Base-by-base conservation (phyloP, 371 early-diverging fungal genomes). In the Capillidium rhysosporum region DNA sequence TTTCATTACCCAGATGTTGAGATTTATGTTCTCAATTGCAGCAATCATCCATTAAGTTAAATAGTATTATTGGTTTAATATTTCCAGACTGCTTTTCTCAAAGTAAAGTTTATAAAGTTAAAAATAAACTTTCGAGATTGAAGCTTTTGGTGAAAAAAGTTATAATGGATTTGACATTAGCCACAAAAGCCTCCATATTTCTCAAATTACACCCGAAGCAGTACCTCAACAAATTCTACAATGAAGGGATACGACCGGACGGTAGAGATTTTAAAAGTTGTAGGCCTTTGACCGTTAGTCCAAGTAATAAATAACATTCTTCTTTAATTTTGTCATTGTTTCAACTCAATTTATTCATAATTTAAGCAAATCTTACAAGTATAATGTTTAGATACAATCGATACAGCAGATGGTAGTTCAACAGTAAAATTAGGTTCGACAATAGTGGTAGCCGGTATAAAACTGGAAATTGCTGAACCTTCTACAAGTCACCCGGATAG, bases 381-480 rank as follows among this genome's bases (percentile, higher is more conserved):
- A 29, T n/a, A 30, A 52, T 57, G 46, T 46, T 61, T 74, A 66
- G 83, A 79, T 21, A 70, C 81, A n/a, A 78, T 95, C 40, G 63
- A 75, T 41, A 86, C 87, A 2, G 83, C 90, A 8, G 70, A 83
- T 56, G 91, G 91, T 0, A 89, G 89, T 14, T 82, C 89, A 16
- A 81, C 88, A 67, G 85, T 91, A 20, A 75, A 84, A 39, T 61
- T 91, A 4, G 96, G 96, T 30, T 77, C 86, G 44, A 92, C 93
- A 1, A 84, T 85, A 2, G 86, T 89, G 20, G 73, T 92, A 2
- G 91, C 92, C 61, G 96, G 89, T 40, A 79, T 95, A 49, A 92
- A 92, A 61, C 93, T 89, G n/a, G 92, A 93, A 65, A 87, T 93
- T 0, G 73, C 88, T 44, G 82, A 80, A 57, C 93, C 96, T 18